These are phyloP conservation scores for Lasiodiplodia gonubiensis DNA, from an alignment of 2,329 filamentous ascomycete species.

Conservation along the genomic window DNA sequence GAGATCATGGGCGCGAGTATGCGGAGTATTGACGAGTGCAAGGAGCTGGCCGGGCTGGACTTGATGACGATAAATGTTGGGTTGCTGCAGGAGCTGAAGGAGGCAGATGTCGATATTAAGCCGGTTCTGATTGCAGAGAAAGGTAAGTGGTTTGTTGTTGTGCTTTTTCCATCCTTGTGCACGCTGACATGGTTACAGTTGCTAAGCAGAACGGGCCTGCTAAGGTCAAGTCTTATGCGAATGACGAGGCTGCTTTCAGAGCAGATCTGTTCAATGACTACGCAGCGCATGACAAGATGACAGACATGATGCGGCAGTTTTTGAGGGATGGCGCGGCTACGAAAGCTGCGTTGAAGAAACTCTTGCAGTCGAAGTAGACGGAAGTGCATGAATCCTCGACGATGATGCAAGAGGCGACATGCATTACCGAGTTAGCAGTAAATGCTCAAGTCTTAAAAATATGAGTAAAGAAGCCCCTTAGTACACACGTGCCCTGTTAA, in stretches of 20 bases:
- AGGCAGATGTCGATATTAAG: slow-evolving; percentile 10
- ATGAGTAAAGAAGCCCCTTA: too few species aligned
- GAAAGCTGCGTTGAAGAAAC: slow-evolving; percentile 6
- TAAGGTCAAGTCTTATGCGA: not conserved
- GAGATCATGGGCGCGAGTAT: slow-evolving; percentile 63
- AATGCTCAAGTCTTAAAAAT: too few species aligned
- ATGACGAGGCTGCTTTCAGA: slow-evolving; percentile 14
- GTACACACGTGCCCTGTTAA: too few species aligned
- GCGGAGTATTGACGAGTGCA: slow-evolving; percentile 63
- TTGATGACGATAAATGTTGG: slow-evolving; percentile 65
- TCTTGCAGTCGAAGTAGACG: not conserved
- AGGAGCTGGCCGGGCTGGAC: slow-evolving; percentile 62
- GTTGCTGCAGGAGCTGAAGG: slow-evolving; percentile 49
- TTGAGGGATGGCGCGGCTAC: slow-evolving; percentile 7
- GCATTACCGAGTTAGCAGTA: too few species aligned
- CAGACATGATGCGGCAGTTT: slow-evolving; percentile 19
- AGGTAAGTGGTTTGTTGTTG: not conserved
- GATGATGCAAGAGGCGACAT: too few species aligned
- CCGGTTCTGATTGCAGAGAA: slow-evolving; percentile 5
- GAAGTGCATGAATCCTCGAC: not conserved
- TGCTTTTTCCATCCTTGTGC: too few species aligned
- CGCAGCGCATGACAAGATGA: slow-evolving; percentile 20
- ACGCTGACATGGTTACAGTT: not conserved
- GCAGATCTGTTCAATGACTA: slow-evolving; percentile 18
- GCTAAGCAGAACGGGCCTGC: not conserved